These are phyloP conservation scores for Suillus decipiens DNA, from an alignment of 768 basidiomycete species.

Conservation along the genomic window DNA sequence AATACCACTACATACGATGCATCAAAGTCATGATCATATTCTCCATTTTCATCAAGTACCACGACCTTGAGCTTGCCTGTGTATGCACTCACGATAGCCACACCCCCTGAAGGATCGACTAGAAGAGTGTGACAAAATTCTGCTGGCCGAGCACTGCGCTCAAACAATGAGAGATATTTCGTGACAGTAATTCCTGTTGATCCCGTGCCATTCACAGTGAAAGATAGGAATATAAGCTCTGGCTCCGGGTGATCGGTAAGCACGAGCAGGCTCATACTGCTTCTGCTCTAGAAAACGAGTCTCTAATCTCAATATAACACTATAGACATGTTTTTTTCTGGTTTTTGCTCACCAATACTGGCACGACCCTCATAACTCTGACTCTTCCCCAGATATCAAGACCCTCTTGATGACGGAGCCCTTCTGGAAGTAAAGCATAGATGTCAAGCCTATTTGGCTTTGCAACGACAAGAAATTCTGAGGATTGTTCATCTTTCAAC, in stretches of 20 bases:
- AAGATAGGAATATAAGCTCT: constrained; percentile 64
- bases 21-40: constrained; percentile 59
- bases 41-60: constrained; percentile 50
- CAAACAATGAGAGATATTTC: constrained; percentile 54
- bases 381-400: constrained; percentile 73
- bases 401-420: constrained; percentile 58
- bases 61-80: constrained; percentile 70
- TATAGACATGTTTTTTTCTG: not conserved
- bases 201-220: constrained; percentile 39
- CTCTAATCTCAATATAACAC: not conserved
- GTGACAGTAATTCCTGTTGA: constrained; percentile 37
- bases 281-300: constrained; percentile 27
- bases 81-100: constrained; percentile 68
- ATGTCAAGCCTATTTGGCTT: constrained; percentile 69
- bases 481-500: constrained; percentile 47
- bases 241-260: constrained; percentile 80
- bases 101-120: constrained; percentile 60
- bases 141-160: constrained; percentile 56
- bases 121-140: constrained; percentile 74
- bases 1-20: constrained; percentile 50
- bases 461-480: constrained; percentile 69
- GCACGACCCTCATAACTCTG: constrained; percentile 54
- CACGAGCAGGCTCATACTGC: constrained; percentile 52
- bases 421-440: constrained; percentile 61
- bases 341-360: constrained; percentile 47